Evolutionary conservation across 768 basidiomycete genomes (phyloP).

Genomic region (Lactifluus pinguis): DNA sequence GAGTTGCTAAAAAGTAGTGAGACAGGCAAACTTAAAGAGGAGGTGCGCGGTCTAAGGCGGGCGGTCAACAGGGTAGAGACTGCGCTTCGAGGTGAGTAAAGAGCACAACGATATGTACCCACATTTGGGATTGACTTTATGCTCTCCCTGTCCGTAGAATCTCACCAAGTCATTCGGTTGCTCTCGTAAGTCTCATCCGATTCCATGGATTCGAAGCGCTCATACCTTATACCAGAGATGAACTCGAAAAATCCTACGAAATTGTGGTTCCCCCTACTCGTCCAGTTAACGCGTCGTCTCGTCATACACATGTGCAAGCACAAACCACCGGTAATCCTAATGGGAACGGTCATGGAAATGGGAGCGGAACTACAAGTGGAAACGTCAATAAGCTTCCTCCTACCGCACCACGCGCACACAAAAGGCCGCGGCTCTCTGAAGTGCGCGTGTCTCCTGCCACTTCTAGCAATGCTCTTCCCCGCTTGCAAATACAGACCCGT

Average conservation of each 20-base stretch:
- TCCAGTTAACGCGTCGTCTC: conserved; percentile 31
- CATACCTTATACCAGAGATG: conserved; percentile 39
- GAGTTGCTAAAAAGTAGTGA: conserved; percentile 64
- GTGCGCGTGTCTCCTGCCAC: conserved; percentile 18
- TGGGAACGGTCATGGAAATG: conserved; percentile 24
- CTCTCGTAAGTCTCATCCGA: conserved; percentile 51
- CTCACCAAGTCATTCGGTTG: conserved; percentile 59
- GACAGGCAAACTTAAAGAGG: conserved; percentile 74
- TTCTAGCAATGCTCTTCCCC: conserved; percentile 15
- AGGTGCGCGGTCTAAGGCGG: conserved; percentile 59
- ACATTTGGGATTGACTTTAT: conserved; percentile 2
- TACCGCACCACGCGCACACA: conserved; percentile 73
- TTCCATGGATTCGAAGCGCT: conserved; percentile 1
- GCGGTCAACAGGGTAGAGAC: conserved; percentile 62
- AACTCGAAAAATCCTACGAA: conserved; percentile 71
- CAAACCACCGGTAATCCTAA: conserved; percentile 19
- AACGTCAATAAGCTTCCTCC: conserved; percentile 46
- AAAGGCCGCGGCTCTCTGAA: conserved; percentile 69
- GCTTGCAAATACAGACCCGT: conserved; percentile 13
- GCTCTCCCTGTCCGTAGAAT: conserved; percentile 40
- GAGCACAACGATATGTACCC: conserved; percentile 4
- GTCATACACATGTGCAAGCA: conserved; percentile 27
- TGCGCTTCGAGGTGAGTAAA: conserved; percentile 60
- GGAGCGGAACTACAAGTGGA: conserved; percentile 20
- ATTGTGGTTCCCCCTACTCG: conserved; percentile 41